Evolutionary conservation across 2,329 filamentous ascomycete genomes (phyloP), one percentile per base, ranked within the genome.

Genomic region (Xylariomycetidae sp.): DNA sequence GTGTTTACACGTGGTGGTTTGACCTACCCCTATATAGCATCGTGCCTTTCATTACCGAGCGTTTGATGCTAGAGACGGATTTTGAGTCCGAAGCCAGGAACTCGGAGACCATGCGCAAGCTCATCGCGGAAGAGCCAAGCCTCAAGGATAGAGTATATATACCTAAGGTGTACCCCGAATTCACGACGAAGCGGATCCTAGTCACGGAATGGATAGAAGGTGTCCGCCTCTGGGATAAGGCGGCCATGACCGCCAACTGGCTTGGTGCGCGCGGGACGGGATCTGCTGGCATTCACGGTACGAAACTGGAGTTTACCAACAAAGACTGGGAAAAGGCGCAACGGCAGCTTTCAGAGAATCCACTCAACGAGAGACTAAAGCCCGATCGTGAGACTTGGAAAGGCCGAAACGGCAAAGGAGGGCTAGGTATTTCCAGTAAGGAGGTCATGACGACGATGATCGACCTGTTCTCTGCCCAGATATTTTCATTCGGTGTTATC

Each of bases 191-290:
- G 54, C 76, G 92, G 23, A 80, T 98, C 30, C 82, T 98, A 68
- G 94, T 89, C 1, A 88, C 90, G 0, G 92, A 98, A 58, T 98
- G 92, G 92, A 94, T 98, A 38, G 92, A 98, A 61, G 92, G 92
- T 6, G 80, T 94, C 3, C 76, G 89, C 2, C 69, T 98, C 3
- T 95, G 89, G 88, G 90, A 97, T 51, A 94, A 94, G 58, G 80
- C 86, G 37, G 73, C 82, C 33, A 82, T 96, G 54, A 84, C 79
- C 0, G 72, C 73, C 3, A 70, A 75, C 4, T 97, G 92, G 90
- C 64, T 80, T 23, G 89, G 88, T 15, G 85, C 85, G 6, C 76
- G 80, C 65, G 77, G 82, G 12, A 70, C 77, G 40, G 87, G 86
- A 4, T 90, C 85, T 16, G 85, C 87, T 4, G 89, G 90, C 13